Evolutionary conservation across 1,284 basidiomycete genomes (phyloP).

Genomic region (Cystobasidium sp.): DNA sequence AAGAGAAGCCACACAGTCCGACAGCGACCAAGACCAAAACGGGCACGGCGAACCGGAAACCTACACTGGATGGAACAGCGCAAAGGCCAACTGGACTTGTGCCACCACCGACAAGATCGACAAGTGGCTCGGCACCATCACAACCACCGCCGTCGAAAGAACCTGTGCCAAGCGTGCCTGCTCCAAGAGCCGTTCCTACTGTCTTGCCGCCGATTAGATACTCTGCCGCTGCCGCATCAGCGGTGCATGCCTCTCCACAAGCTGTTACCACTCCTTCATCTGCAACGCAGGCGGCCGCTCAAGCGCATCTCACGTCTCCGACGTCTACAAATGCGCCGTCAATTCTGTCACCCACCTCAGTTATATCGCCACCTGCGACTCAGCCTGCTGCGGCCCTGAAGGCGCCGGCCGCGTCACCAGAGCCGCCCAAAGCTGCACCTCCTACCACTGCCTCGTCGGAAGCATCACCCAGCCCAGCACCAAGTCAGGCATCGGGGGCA

Average conservation of each 20-base stretch:
- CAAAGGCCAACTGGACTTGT: slow-evolving; percentile 62
- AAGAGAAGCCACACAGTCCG: slow-evolving; percentile 43
- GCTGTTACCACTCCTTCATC: slow-evolving; percentile 45
- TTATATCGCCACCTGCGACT: slow-evolving; percentile 6
- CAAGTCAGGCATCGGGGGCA: slow-evolving; percentile 42
- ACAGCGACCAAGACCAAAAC: slow-evolving; percentile 53
- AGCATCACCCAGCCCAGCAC: slow-evolving; percentile 45
- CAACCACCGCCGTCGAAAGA: slow-evolving; percentile 6
- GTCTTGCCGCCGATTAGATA: slow-evolving; percentile 77
- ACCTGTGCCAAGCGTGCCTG: slow-evolving; percentile 26
- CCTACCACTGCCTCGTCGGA: slow-evolving; percentile 10
- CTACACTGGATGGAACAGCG: slow-evolving; percentile 51
- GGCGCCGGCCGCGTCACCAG: slow-evolving; percentile 9
- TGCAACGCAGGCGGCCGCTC: slow-evolving; percentile 18
- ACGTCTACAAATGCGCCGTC: slow-evolving; percentile 9
- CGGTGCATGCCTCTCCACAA: slow-evolving; percentile 60
- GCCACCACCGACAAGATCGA: slow-evolving; percentile 14
- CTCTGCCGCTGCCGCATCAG: slow-evolving; percentile 87
- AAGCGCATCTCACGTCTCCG: slow-evolving; percentile 36
- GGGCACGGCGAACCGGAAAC: slow-evolving; percentile 51
- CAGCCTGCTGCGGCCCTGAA: slow-evolving; percentile 3
- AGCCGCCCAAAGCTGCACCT: background rate
- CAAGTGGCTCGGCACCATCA: slow-evolving; percentile 11
- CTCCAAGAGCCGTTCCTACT: slow-evolving; percentile 50
- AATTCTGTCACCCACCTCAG: slow-evolving; percentile 11